phyloP scores from a whole-genome alignment of 805 yeast genomes.

The Lipomyces yamanashiensis region DNA sequence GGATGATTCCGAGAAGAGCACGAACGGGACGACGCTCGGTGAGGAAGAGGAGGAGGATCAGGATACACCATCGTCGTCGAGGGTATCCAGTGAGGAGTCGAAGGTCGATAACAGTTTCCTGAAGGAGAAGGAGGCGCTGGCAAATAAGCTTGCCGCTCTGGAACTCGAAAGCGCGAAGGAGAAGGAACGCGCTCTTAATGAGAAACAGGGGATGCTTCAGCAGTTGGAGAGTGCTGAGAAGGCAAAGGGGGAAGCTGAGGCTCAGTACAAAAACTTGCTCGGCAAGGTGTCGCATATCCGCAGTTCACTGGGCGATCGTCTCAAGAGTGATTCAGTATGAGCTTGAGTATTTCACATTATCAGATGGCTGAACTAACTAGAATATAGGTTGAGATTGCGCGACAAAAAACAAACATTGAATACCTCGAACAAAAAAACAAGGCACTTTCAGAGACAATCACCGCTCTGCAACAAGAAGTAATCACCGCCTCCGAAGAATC shows the following conservation, averaged over 20 bases:
- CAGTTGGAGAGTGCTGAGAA: slow-evolving; percentile 63
- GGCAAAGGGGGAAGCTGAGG: slow-evolving; percentile 48
- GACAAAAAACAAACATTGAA: slow-evolving; percentile 40
- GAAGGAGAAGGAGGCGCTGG: slow-evolving; percentile 16
- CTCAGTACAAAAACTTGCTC: slow-evolving; percentile 49
- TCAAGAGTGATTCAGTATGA: slow-evolving; percentile 47
- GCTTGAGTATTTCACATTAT: neutral
- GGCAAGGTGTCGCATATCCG: slow-evolving; percentile 48
- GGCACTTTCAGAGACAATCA: slow-evolving; percentile 45
- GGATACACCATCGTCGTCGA: slow-evolving; percentile 6
- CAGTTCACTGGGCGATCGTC: slow-evolving; percentile 51
- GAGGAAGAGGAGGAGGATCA: slow-evolving; percentile 12
- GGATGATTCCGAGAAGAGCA: slow-evolving; percentile 10
- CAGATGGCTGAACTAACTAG: neutral
- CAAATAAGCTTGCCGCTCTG: slow-evolving; percentile 11
- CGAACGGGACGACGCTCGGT: neutral
- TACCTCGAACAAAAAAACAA: slow-evolving; percentile 45
- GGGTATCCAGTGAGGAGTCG: slow-evolving; percentile 1
- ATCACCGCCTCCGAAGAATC: slow-evolving; percentile 41
- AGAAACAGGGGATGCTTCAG: slow-evolving; percentile 52
- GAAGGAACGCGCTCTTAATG: slow-evolving; percentile 2
- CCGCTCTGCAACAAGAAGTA: slow-evolving; percentile 49
- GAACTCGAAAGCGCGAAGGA: neutral
- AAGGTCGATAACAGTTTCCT: neutral
- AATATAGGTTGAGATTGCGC: slow-evolving; percentile 34